Percentiles rank a stretch among this genome's conserved stretches.
phyloP scores from a whole-genome alignment of 73 alveolate genomes.

The Paramecium biaurelia region DNA sequence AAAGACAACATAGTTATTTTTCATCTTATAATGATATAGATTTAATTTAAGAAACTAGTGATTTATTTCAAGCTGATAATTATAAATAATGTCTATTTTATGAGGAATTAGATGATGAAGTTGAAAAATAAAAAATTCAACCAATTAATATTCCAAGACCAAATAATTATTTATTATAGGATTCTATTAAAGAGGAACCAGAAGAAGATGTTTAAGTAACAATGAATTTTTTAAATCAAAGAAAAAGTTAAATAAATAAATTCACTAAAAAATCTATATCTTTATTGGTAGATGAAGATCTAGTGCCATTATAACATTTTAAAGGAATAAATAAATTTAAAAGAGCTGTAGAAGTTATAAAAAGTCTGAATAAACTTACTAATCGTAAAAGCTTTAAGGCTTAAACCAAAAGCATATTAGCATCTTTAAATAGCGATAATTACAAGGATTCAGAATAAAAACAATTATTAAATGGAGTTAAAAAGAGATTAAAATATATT shows the following conservation, averaged over 20 bases:
- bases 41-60: background rate
- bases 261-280: background rate
- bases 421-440: background rate
- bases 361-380: background rate
- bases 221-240: background rate
- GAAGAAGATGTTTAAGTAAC: background rate
- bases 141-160: background rate
- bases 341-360: background rate
- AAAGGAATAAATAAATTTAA: background rate
- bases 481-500: background rate
- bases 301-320: background rate
- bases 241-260: background rate
- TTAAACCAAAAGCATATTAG: background rate
- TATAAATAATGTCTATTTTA: background rate
- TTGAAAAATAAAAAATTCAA: background rate
- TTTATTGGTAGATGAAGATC: background rate
- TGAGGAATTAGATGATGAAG: background rate
- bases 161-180: background rate
- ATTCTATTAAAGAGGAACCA: background rate
- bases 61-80: background rate
- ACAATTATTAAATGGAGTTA: background rate
- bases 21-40: background rate
- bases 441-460: background rate
- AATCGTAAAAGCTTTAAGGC: background rate
- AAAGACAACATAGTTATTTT: background rate